These are phyloP conservation scores for Spathaspora girioi DNA, from an alignment of 805 yeast species.

Conservation along the genomic window DNA sequence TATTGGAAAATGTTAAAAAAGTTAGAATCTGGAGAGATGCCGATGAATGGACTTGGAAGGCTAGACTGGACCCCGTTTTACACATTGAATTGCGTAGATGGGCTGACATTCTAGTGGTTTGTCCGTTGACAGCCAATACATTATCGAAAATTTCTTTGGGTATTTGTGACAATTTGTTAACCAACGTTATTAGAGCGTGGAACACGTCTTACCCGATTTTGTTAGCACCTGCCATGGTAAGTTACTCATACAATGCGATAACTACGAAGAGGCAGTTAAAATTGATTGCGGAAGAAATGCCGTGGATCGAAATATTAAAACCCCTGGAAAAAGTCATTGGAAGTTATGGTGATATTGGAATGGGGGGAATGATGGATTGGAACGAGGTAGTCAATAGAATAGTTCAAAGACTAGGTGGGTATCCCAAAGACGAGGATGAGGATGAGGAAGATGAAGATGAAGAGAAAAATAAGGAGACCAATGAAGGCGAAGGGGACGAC, in stretches of 20 bases:
- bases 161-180: constrained; percentile 84
- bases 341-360: constrained; percentile 94
- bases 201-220: constrained; percentile 85
- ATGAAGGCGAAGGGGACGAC: constrained; percentile 36
- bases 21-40: constrained; percentile 54
- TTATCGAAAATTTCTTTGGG: constrained; percentile 87
- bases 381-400: constrained; percentile 86
- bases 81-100: constrained; percentile 94
- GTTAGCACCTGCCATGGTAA: constrained; percentile 94
- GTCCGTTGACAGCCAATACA: constrained; percentile 94
- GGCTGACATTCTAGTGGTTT: constrained; percentile 91
- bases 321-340: constrained; percentile 94
- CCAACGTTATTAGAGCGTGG: constrained; percentile 94
- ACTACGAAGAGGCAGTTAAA: constrained; percentile 81
- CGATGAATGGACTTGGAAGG: constrained; percentile 77
- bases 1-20: constrained; percentile 36
- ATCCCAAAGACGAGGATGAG: constrained; percentile 48
- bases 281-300: constrained; percentile 82
- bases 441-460: constrained; percentile 46
- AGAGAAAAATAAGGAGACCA: constrained; percentile 36
- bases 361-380: constrained; percentile 99
- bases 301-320: constrained; percentile 88
- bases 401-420: constrained; percentile 62
- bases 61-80: constrained; percentile 82
- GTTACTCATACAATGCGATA: constrained; percentile 85